Evolutionary conservation across 192 early-diverging fungal species (phyloP), one percentile per base, ranked within the genome.

Genomic region (Mortierella antarctica): DNA sequence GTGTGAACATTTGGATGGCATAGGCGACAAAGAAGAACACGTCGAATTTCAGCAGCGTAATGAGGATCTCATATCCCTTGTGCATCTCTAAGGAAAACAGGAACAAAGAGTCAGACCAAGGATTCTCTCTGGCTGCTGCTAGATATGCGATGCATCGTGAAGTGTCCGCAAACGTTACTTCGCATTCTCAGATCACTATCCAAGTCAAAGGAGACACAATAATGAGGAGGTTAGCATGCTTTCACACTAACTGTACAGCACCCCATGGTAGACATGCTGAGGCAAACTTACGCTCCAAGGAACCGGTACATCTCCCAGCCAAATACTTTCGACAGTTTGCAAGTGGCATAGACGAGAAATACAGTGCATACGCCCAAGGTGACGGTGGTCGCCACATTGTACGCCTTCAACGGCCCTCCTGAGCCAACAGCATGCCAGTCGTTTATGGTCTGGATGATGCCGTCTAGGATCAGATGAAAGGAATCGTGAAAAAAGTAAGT

Each of bases 1-100:
- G 76, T 10, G 88, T 87, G 59, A 88, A 86, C 61, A 89, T 81
- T 75, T 90, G 89, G 57, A 90, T 82, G 7, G 87, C 88, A 57
- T 86, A 89, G 2, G 87, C 83, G 40, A 90, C 87, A 63, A 92
- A 89, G 47, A 91, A 91, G 67, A 90, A 90, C 13, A 90, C 84
- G 60, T 89, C 88, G 31, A 91, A 86, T 82, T 91, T 91, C 12
- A 91, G 82, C n/a, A 91, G 63, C 2, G 90, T 91, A 39, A 90
- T 83, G 67, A 91, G 78, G 42, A 91, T 87, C 77, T 90, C 89
- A 45, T 90, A 86, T 71, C 84, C 86, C 70, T 87, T 88, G 85
- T 89, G 91, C 74, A 86, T 86, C 9, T 75, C 77, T 80, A 72
- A 46, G 46, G 11, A 18, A 17, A 41, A n/a, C 6, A 20, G 17